Conservation (phyloP, 306 rosid species). For the Lotus japonicus region DNA sequence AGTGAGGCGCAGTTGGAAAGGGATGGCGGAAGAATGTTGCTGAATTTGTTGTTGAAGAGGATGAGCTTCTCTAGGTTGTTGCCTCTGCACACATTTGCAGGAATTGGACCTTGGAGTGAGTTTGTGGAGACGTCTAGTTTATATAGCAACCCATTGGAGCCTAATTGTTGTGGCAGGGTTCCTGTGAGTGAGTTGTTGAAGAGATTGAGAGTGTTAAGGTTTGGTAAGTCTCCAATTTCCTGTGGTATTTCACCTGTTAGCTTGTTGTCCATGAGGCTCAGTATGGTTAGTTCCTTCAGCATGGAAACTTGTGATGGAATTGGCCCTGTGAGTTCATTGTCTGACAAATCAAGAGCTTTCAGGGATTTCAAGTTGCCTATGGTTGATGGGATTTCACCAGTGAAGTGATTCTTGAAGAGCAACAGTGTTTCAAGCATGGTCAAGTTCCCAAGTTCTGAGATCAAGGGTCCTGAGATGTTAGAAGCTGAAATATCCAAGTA, state of each 20-base stretch:
- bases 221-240: constrained; percentile 58
- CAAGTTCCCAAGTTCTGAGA: constrained; percentile 62
- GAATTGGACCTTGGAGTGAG: constrained; percentile 72
- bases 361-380: constrained; percentile 49
- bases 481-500: constrained; percentile 66
- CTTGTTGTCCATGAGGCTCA: constrained; percentile 58
- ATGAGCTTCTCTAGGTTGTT: constrained; percentile 52
- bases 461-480: constrained; percentile 51
- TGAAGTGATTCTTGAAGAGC: constrained; percentile 52
- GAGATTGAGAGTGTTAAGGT: constrained; percentile 42
- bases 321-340: constrained; percentile 61
- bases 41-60: constrained; percentile 54
- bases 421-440: constrained; percentile 48
- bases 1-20: constrained; percentile 54
- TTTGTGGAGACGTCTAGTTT: constrained; percentile 71
- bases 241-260: constrained; percentile 66
- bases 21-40: constrained; percentile 35
- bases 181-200: constrained; percentile 82
- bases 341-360: constrained; percentile 61
- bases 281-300: constrained; percentile 31
- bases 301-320: constrained; percentile 46
- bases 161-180: constrained; percentile 57
- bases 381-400: constrained; percentile 63
- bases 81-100: constrained; percentile 51
- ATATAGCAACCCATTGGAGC: constrained; percentile 42